Evolutionary conservation across 768 basidiomycete genomes (phyloP), one percentile per base, ranked within the genome.

Genomic region (Suillus variegatus): DNA sequence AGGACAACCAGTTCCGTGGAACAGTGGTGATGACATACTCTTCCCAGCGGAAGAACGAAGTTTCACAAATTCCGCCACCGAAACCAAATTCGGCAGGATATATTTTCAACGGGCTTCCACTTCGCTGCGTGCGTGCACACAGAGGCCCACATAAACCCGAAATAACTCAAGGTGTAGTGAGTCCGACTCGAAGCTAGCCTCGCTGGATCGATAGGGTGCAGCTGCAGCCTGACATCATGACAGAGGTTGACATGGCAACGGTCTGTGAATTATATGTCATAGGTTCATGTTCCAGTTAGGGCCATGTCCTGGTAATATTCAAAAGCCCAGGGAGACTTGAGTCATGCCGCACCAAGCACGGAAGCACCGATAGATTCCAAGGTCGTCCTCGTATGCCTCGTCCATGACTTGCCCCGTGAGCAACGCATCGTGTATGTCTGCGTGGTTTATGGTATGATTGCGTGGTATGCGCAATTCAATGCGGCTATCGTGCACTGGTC

Each of bases 331-430:
- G 40, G 58, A 60, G 40, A 65, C 61, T 35, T 38, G 65, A 54
- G 44, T 38, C 61, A 64, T 7, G 52, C 38, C 65, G 64, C 65
- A 28, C 65, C 38, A 22, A 41, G 65, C 64, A 60, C 65, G 65
- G 55, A 66, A 58, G 46, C 65, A 66, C 65, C 65, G 65, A 66
- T 61, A 66, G 43, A 49, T 38, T 32, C 61, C 49, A 9, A 51
- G 51, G 47, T 13, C 56, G 40, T 47, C 44, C 64, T 64, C 64
- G 64, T 47, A 62, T 51, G 61, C 61, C 49, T 41, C 16, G 47
- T 28, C 25, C 60, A 63, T 63, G 61, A 62, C 60, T 64, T 56
- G 64, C 51, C n/a, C 61, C 35, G 22, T 3, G 58, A 51, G 35
- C 32, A 47, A 61, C 41, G 58, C 18, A 60, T 60, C 28, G 13